These are phyloP conservation scores for Saururus chinensis DNA, from an alignment of 164 flowering plant genomes.

Conservation along the genomic window DNA sequence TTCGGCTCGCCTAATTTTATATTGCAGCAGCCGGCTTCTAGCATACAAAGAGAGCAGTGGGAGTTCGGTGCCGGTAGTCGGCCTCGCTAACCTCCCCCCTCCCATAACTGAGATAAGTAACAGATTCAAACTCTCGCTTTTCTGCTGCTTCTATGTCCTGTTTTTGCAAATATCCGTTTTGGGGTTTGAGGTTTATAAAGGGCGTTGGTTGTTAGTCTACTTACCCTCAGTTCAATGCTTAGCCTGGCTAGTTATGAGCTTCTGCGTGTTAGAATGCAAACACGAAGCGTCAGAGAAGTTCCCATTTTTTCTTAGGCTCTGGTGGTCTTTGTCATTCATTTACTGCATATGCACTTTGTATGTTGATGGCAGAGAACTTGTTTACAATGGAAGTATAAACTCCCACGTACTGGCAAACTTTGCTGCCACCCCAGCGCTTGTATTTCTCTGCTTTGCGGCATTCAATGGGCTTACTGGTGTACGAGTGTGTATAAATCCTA, in stretches of 20 bases:
- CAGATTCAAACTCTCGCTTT: slow-evolving; percentile 39
- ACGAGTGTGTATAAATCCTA: slow-evolving; percentile 38
- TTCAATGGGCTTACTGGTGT: slow-evolving; percentile 70
- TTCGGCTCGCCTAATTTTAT: too few relatives aligned
- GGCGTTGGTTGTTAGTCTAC: slow-evolving; percentile 39
- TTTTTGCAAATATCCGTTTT: slow-evolving; percentile 53
- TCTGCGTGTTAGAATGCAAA: slow-evolving; percentile 62
- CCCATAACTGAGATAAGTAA: slow-evolving; percentile 39
- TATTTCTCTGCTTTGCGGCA: slow-evolving; percentile 64
- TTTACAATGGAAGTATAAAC: slow-evolving; percentile 41
- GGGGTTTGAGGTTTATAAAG: slow-evolving; percentile 50
- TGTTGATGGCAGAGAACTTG: slow-evolving; percentile 43
- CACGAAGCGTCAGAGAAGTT: slow-evolving; percentile 53
- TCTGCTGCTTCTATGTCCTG: slow-evolving; percentile 70
- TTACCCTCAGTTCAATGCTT: slow-evolving; percentile 54
- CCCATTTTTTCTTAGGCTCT: slow-evolving; percentile 59
- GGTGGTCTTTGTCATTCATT: slow-evolving; percentile 79
- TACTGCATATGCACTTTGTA: slow-evolving; percentile 58
- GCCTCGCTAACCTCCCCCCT: slow-evolving; percentile 18
- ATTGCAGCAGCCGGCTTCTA: slow-evolving; percentile 46
- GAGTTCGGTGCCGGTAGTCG: slow-evolving; percentile 20
- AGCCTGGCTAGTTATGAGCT: slow-evolving; percentile 80
- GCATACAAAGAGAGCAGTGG: slow-evolving; percentile 43
- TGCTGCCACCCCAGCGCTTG: slow-evolving; percentile 65
- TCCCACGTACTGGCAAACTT: slow-evolving; percentile 72